These are phyloP conservation scores for Eucalyptus cladocalyx DNA, from an alignment of 345 rosid genomes.

Conservation along the genomic window DNA sequence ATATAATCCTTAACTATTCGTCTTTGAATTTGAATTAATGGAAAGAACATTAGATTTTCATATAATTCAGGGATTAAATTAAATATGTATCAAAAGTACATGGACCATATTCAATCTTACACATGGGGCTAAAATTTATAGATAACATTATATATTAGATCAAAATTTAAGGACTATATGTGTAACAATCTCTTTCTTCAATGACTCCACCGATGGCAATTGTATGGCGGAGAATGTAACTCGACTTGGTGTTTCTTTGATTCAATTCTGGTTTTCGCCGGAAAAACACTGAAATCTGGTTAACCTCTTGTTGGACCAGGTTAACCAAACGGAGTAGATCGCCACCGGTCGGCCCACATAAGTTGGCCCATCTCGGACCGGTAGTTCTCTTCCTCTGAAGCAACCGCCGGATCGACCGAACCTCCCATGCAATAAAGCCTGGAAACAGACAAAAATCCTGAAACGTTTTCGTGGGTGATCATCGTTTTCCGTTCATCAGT, in stretches of 20 bases:
- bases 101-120: no score
- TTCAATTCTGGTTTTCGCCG: neutral
- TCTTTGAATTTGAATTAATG: fast-evolving
- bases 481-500: neutral
- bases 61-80: fast-evolving
- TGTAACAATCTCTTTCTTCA: fast-evolving
- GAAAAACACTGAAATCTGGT: neutral
- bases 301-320: neutral
- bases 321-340: neutral
- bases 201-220: neutral
- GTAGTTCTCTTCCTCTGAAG: neutral
- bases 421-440: neutral
- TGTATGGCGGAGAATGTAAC: neutral
- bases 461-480: neutral
- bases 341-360: neutral
- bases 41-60: fast-evolving
- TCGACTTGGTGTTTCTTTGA: neutral
- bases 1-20: no score
- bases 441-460: neutral
- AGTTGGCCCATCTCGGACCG: neutral
- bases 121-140: no score
- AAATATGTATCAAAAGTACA: neutral
- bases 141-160: fast-evolving
- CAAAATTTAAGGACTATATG: neutral
- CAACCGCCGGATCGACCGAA: neutral